phyloP scores from a whole-genome alignment of 2,329 filamentous ascomycete genomes.

The Xylariaceae sp. region DNA sequence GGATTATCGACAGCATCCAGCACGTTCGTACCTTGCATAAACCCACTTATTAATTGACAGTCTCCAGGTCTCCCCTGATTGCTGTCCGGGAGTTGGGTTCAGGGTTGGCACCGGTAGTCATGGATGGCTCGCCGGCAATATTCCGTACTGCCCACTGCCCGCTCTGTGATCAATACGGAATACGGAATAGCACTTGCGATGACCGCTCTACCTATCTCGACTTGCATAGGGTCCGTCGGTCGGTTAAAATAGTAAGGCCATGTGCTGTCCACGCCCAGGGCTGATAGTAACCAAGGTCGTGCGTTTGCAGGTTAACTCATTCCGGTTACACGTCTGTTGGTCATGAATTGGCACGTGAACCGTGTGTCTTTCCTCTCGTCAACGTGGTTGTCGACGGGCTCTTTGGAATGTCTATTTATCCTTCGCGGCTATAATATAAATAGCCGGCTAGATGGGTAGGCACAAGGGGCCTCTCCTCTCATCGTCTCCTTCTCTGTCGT shows the following conservation, averaged over 20 bases:
- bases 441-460: background rate
- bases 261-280: background rate
- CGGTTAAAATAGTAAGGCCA: background rate
- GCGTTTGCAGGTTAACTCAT: background rate
- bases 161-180: background rate
- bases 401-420: no score
- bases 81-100: no score
- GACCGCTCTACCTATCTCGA: background rate
- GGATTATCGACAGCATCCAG: background rate
- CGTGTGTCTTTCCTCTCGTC: background rate
- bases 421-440: no score
- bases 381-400: no score
- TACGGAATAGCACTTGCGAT: background rate
- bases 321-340: background rate
- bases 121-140: no score
- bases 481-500: no score
- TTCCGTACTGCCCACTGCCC: background rate
- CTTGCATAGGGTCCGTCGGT: background rate
- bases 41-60: background rate
- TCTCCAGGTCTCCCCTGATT: no score
- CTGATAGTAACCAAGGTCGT: background rate
- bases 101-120: no score
- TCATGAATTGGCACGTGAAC: background rate
- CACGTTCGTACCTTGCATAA: background rate
- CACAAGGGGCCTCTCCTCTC: background rate